phyloP scores from a whole-genome alignment of 441 rosid species.

The Macaranga tanarius region DNA sequence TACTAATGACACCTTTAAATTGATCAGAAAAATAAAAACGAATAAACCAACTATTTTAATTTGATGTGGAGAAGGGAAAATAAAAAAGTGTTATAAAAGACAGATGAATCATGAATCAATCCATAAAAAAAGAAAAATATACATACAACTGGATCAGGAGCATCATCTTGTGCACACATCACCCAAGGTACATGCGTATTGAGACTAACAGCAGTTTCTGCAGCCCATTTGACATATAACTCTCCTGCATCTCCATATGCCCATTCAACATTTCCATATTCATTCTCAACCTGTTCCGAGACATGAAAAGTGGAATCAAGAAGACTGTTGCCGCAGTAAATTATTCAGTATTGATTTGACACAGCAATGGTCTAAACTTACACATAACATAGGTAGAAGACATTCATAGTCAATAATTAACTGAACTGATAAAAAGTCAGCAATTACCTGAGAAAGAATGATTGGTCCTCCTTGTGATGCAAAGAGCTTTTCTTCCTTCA shows the following conservation, averaged over 20 bases:
- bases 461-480: conserved; percentile 75
- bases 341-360: neutral
- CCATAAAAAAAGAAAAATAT: no score
- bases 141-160: conserved; percentile 66
- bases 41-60: neutral
- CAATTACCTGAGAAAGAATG: conserved; percentile 67
- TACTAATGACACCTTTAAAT: neutral
- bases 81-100: neutral
- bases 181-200: conserved; percentile 70
- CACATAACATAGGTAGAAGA: neutral
- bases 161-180: conserved; percentile 62
- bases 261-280: conserved; percentile 56
- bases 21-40: neutral
- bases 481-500: conserved; percentile 62
- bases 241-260: conserved; percentile 57
- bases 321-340: neutral
- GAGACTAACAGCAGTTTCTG: conserved; percentile 57
- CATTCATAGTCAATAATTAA: neutral
- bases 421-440: neutral
- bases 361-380: neutral
- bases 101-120: neutral
- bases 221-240: conserved; percentile 59
- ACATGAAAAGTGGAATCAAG: conserved; percentile 11
- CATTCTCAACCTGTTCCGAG: conserved; percentile 60
- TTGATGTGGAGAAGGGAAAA: neutral